These are phyloP conservation scores for Colletotrichum cereale DNA, from an alignment of 2,329 filamentous ascomycete species.

Conservation along the genomic window DNA sequence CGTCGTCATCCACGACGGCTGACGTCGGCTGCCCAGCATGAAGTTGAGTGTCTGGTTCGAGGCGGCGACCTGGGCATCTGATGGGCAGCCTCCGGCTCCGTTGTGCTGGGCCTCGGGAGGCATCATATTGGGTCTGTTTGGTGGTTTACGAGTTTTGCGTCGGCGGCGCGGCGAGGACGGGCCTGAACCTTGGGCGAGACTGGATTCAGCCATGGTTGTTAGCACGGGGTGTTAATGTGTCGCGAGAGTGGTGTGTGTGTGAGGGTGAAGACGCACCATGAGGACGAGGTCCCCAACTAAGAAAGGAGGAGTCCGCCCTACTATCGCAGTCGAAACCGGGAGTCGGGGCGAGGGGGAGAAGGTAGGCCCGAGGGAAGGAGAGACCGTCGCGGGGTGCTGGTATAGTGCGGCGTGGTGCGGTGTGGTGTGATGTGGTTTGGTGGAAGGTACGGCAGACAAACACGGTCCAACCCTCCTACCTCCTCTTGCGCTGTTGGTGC, in stretches of 20 bases:
- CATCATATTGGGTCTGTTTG: slow-evolving; percentile 12
- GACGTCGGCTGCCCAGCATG: slow-evolving; percentile 53
- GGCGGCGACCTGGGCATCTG: slow-evolving; percentile 49
- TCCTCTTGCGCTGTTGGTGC: not conserved
- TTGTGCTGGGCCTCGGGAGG: slow-evolving; percentile 23
- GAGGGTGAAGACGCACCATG: slow-evolving; percentile 29
- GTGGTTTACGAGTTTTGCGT: slow-evolving; percentile 29
- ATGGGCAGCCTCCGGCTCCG: slow-evolving; percentile 10
- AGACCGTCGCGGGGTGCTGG: slow-evolving; percentile 3
- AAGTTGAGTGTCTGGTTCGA: slow-evolving; percentile 57
- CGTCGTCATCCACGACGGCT: slow-evolving; percentile 49
- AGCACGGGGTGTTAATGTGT: slow-evolving; percentile 2
- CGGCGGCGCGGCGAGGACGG: slow-evolving; percentile 26
- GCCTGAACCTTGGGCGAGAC: slow-evolving; percentile 34
- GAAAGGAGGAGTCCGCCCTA: not conserved
- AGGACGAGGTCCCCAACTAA: slow-evolving; percentile 24
- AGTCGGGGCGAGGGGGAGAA: not conserved
- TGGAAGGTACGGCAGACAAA: slow-evolving; percentile 5
- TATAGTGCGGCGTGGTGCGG: too few species aligned
- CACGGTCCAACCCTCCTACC: not conserved
- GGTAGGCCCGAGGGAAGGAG: not conserved
- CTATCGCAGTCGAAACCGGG: not conserved
- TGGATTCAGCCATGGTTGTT: slow-evolving; percentile 26
- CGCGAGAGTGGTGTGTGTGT: not conserved
- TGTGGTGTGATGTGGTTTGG: too few species aligned